Conservation (phyloP, 2,329 filamentous ascomycete genomes). For the Fusarium xyrophilum region DNA sequence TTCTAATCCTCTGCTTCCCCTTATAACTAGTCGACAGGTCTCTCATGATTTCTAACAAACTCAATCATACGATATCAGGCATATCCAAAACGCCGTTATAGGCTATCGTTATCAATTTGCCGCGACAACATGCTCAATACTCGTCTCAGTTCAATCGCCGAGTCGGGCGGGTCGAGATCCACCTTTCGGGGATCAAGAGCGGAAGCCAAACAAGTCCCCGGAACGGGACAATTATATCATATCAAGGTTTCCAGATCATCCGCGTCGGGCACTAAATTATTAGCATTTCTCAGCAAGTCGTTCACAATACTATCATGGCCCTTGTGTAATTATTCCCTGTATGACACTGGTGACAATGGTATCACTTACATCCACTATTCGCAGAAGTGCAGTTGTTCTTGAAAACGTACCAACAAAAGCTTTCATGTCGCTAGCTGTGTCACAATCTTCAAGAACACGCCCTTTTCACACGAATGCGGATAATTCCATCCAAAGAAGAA, state of each 20-base stretch:
- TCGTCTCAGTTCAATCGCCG: background rate
- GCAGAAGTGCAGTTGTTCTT: background rate
- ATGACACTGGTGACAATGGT: background rate
- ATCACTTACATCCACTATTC: background rate
- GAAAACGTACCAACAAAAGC: background rate
- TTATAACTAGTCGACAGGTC: too few relatives aligned
- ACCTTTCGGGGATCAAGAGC: slow-evolving; percentile 2
- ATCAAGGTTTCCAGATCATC: background rate
- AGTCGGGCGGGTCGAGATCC: background rate
- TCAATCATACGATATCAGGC: background rate
- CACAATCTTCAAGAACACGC: background rate
- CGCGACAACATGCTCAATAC: background rate
- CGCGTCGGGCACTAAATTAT: slow-evolving; percentile 2
- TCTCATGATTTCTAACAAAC: rapidly evolving
- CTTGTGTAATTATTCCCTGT: background rate
- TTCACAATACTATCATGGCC: background rate
- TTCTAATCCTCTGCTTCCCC: background rate
- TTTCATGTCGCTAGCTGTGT: rapidly evolving
- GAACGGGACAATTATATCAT: background rate
- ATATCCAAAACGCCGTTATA: rapidly evolving
- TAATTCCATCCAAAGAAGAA: background rate
- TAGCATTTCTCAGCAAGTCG: background rate
- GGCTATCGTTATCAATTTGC: background rate
- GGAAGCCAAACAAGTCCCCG: slow-evolving; percentile 13
- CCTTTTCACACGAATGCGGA: rapidly evolving